Percentiles rank a stretch among this genome's conserved stretches.
phyloP scores from a whole-genome alignment of 495 filamentous ascomycete species.

The Penicillium subrubescens region DNA sequence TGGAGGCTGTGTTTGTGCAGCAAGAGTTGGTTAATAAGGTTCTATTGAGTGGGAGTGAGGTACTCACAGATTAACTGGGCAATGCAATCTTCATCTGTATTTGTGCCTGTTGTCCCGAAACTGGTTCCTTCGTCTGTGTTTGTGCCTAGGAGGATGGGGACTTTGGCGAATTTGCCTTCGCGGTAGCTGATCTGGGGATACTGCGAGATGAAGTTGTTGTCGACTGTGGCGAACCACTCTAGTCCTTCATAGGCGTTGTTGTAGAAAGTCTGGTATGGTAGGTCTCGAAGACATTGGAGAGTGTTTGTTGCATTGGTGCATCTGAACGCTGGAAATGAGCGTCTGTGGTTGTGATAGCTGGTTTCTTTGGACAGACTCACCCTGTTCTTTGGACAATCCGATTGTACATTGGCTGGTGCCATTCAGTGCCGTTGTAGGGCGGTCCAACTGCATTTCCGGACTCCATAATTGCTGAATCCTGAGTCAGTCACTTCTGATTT shows the following conservation, averaged over 20 bases:
- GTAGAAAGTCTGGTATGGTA: slow-evolving; percentile 59
- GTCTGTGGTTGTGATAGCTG: background rate
- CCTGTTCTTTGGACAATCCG: slow-evolving; percentile 35
- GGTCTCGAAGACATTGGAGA: slow-evolving; percentile 61
- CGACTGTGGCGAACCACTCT: slow-evolving; percentile 49
- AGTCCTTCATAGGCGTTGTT: slow-evolving; percentile 47
- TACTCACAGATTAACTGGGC: slow-evolving; percentile 40
- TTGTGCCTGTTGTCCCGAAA: slow-evolving; percentile 46
- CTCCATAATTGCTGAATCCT: slow-evolving; percentile 62
- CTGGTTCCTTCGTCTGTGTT: slow-evolving; percentile 54
- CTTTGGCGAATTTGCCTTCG: slow-evolving; percentile 38
- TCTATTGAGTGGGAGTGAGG: background rate
- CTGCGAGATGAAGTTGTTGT: slow-evolving; percentile 52
- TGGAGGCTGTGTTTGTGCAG: slow-evolving; percentile 28
- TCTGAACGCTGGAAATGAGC: slow-evolving; percentile 31
- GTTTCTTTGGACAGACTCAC: slow-evolving; percentile 17
- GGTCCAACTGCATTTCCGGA: slow-evolving; percentile 55
- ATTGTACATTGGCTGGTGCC: slow-evolving; percentile 46
- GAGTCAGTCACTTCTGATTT: background rate
- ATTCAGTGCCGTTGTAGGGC: slow-evolving; percentile 43
- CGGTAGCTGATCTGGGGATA: slow-evolving; percentile 42
- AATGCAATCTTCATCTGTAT: slow-evolving; percentile 49
- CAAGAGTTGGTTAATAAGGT: background rate
- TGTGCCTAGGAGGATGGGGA: slow-evolving; percentile 49
- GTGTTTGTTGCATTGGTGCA: slow-evolving; percentile 59